Evolutionary conservation across 2,329 filamentous ascomycete species (phyloP), one percentile per base, ranked within the genome.

Genomic region (Ophiocordyceps sinensis): DNA sequence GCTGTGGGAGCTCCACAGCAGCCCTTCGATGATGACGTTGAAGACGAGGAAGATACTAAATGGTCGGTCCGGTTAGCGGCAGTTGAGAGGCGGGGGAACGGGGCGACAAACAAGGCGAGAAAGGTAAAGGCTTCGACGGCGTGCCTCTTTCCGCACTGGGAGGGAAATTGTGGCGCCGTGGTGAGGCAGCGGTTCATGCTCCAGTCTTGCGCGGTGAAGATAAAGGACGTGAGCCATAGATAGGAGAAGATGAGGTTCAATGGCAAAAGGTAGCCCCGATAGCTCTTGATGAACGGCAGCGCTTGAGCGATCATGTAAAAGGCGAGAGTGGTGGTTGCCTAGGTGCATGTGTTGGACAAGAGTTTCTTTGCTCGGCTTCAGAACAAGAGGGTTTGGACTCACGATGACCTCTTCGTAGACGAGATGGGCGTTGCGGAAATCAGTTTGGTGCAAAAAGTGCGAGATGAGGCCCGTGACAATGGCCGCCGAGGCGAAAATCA

Each of bases 201-300:
- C 48, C 51, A 54, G 36, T 52, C 49, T 14, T 51, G 42, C 1
- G 49, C 43, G 8, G 51, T 42, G 40, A 54, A 53, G 45, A 52
- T 50, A 39, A 54, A 52, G 15, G 49, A 44, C 7, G 52, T 52
- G 36, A 55, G 46, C 52, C 52, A 54, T 1, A 54, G 47, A 39
- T 52, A 54, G 17, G 51, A 53, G 35, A 53, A 49, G 39, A 47
- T 39, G 8, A 52, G 37, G 41, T 51, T 50, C 5, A 48, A 14
- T 2, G 49, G 49, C 37, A 49, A 30, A 3, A 55, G 30, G 13
- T 47, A 44, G n/a, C 52, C 51, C 3, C 43, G 39, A 38, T 53
- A 53, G 12, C 41, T 43, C 17, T 43, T 37, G 21, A 49, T 8
- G 1, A 52, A 26, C 2, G 51, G 48, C 4, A 52, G 14, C 9